Evolutionary conservation across 2,329 filamentous ascomycete genomes (phyloP).

Genomic region (Biscogniauxia sp.): DNA sequence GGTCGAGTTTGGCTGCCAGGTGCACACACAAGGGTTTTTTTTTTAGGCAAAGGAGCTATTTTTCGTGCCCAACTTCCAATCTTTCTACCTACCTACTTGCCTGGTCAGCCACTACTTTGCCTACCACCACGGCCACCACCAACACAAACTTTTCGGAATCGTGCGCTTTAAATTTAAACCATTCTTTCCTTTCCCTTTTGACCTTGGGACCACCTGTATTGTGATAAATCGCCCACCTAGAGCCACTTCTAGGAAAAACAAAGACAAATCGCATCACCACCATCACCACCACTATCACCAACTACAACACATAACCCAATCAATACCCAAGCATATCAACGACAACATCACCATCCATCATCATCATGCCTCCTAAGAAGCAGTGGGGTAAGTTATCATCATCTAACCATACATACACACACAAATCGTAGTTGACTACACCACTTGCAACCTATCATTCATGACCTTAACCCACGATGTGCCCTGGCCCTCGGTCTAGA

Average conservation of each 20-base stretch:
- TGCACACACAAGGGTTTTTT: not conserved
- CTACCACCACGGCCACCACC: not conserved
- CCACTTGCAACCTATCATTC: conserved; percentile 7
- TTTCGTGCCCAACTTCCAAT: conserved; percentile 1
- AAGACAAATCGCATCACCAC: too few relatives aligned
- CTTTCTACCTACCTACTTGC: too few relatives aligned
- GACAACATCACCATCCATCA: conserved; percentile 25
- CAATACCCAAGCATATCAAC: not conserved
- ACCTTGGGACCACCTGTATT: not conserved
- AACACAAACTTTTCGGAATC: not conserved
- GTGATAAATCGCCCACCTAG: too few relatives aligned
- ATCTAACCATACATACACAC: not conserved
- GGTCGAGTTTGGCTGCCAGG: not conserved
- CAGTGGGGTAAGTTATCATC: conserved; percentile 39
- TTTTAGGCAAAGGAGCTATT: not conserved
- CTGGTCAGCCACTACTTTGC: conserved; percentile 4
- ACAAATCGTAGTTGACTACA: not conserved
- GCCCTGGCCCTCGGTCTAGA: conserved; percentile 8
- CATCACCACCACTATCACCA: too few relatives aligned
- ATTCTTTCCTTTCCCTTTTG: not conserved
- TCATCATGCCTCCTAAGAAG: conserved; percentile 36
- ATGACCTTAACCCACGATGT: conserved; percentile 3
- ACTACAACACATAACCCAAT: too few relatives aligned
- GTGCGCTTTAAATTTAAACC: too few relatives aligned
- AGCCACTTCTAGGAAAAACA: too few relatives aligned